Conservation (phyloP, 139 green algal species). For the Coelastrella sp. region DNA sequence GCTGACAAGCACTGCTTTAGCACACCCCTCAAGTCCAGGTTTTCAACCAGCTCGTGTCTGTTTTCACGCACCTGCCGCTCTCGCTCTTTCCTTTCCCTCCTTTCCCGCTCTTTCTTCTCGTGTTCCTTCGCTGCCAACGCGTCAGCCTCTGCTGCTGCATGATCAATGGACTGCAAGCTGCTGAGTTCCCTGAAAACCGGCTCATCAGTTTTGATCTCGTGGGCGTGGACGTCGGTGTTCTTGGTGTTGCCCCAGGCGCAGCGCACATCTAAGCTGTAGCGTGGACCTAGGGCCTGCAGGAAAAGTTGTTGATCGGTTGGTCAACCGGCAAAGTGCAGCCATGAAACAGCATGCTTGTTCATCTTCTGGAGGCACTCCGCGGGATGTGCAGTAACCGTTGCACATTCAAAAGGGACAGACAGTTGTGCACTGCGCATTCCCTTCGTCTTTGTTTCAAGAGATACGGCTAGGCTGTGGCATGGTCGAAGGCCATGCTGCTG, state of each 20-base stretch:
- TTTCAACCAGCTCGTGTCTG: neutral
- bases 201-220: slow-evolving; percentile 7
- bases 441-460: no score
- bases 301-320: no score
- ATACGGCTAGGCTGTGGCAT: no score
- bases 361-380: no score
- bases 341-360: neutral
- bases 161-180: slow-evolving; percentile 17
- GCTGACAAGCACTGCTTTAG: no score
- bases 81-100: neutral
- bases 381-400: no score
- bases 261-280: slow-evolving; percentile 52
- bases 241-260: slow-evolving; percentile 58
- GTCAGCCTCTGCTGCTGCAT: slow-evolving; percentile 41
- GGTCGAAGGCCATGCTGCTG: no score
- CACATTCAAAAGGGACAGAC: no score
- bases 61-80: neutral
- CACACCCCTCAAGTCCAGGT: no score
- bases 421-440: no score
- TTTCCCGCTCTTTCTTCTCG: neutral
- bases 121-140: slow-evolving; percentile 1
- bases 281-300: slow-evolving; percentile 57
- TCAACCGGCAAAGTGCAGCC: neutral
- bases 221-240: slow-evolving; percentile 51
- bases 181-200: slow-evolving; percentile 37